A percentile compares a stretch with the other conserved stretches of the same genome.
Evolutionary conservation across 2,329 filamentous ascomycete species (phyloP).

Genomic region (Hymenoscyphus albidus): DNA sequence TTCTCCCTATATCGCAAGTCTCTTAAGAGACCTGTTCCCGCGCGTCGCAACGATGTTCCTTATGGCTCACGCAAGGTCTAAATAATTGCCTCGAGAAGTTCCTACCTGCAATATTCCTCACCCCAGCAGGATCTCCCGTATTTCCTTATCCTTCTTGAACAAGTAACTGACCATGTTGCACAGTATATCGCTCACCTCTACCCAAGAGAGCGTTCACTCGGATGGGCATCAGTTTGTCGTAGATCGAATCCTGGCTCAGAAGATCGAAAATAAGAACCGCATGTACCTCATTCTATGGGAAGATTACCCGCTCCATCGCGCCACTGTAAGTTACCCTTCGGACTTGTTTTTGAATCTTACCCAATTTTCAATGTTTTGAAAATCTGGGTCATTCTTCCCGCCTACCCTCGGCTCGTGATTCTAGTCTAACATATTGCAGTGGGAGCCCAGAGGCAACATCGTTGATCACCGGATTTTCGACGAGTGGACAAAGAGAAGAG

Average conservation of each 20-base stretch:
- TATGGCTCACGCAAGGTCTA: too few species aligned
- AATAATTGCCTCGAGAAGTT: too few species aligned
- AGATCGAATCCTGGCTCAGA: constrained; percentile 50
- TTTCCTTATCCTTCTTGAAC: background rate
- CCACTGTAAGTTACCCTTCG: constrained; percentile 36
- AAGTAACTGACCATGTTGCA: constrained; percentile 25
- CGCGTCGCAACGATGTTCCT: too few species aligned
- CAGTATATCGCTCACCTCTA: constrained; percentile 55
- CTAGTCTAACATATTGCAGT: constrained; percentile 29
- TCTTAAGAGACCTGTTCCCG: too few species aligned
- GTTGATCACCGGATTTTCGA: constrained; percentile 37
- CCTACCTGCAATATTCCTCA: too few species aligned
- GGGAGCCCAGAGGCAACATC: constrained; percentile 47
- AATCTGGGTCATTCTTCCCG: background rate
- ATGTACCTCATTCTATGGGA: constrained; percentile 63
- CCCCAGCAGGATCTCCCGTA: too few species aligned
- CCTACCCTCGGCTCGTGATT: background rate
- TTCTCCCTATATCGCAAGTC: too few species aligned
- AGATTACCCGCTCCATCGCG: constrained; percentile 52
- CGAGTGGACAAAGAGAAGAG: constrained; percentile 30
- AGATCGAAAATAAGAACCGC: constrained; percentile 33
- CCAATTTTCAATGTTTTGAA: background rate
- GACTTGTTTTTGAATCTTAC: too few species aligned
- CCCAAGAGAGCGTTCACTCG: constrained; percentile 16
- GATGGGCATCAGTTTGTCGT: constrained; percentile 33